Base-by-base conservation (phyloP, 2,329 filamentous ascomycete species). In the Venturia pyrina region DNA sequence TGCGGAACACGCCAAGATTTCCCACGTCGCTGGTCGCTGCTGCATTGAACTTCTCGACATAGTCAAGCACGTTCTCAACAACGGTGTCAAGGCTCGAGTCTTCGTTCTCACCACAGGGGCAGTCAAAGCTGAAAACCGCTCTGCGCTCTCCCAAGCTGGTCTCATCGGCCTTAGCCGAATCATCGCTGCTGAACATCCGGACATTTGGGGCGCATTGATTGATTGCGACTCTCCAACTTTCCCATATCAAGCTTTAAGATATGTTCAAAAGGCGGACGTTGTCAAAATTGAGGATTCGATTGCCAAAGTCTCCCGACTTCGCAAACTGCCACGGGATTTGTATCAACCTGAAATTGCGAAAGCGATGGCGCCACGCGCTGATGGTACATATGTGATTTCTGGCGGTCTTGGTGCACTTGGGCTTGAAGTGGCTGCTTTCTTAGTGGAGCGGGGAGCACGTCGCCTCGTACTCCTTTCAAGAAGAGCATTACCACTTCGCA, bases 301-400 rank as follows among this genome's bases (percentile, higher is more conserved):
- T 11, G 5, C 41, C 17, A 44, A 44, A 46, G 13, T 46, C 44
- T n/a, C 17, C 44, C 17, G 13, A 8, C 44, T 46, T n/a, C 17
- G 44, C 44, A n/a, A n/a, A 46, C n/a, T 46, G n/a, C 17, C 41
- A 19, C 17, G 44, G 17, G 17, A 46, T 2, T 6, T 46, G 17
- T 46, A 21, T 46, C 44, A 17, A 21, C 44, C 44, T 21, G 44
- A 46, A n/a, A 21, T 5, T 5, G 13, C 44, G 5, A 46, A 46
- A 8, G 44, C 44, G 8, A 46, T 1, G 78, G 48, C 28, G 61
- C 65, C 13, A 46, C 32, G 6, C 66, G 46, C 72, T 13, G 71
- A 75, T n/a, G 77, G 78, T 1, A 79, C 78, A 0, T 81, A 81
- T 66, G 40, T 80, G 21, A 74, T 81, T 34, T 78, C 78, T 17